Evolutionary conservation across 2,329 filamentous ascomycete genomes (phyloP).

Genomic region (Aaosphaeria arxii): DNA sequence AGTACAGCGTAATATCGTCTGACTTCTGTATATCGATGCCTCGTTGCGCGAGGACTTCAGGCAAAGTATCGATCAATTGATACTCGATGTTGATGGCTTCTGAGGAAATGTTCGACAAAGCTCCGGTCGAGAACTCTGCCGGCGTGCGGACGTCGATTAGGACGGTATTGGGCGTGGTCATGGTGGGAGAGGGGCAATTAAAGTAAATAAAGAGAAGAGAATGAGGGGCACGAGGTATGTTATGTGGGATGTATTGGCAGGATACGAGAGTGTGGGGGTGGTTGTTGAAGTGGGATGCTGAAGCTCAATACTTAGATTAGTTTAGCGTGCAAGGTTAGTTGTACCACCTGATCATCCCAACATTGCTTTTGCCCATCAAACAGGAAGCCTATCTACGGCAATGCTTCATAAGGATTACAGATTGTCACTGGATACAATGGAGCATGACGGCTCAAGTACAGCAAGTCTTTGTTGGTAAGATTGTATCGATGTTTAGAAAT

Average conservation of each 20-base stretch:
- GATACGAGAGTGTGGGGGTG: no score
- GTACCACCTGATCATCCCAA: no score
- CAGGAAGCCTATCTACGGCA: no score
- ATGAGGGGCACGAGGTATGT: background rate
- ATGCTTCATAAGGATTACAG: no score
- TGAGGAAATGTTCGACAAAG: conserved; percentile 19
- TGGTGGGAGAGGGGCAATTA: background rate
- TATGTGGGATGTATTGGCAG: background rate
- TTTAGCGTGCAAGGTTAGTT: no score
- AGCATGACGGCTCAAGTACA: no score
- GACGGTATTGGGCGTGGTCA: background rate
- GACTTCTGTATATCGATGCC: conserved; percentile 18
- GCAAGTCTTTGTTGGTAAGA: no score
- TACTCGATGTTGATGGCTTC: conserved; percentile 38
- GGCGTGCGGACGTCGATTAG: conserved; percentile 38
- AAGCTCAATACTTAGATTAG: no score
- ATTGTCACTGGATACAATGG: no score
- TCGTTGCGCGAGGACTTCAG: conserved; percentile 14
- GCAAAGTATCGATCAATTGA: conserved; percentile 28
- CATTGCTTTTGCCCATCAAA: no score
- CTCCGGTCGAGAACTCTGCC: conserved; percentile 32
- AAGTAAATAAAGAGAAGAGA: background rate
- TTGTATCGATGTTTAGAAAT: no score
- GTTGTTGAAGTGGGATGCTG: no score
- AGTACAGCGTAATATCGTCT: conserved; percentile 37